Percentiles rank a stretch among this genome's conserved stretches.
These are phyloP conservation scores for Fusarium illudens DNA, from an alignment of 2,329 filamentous ascomycete species.

Conservation along the genomic window DNA sequence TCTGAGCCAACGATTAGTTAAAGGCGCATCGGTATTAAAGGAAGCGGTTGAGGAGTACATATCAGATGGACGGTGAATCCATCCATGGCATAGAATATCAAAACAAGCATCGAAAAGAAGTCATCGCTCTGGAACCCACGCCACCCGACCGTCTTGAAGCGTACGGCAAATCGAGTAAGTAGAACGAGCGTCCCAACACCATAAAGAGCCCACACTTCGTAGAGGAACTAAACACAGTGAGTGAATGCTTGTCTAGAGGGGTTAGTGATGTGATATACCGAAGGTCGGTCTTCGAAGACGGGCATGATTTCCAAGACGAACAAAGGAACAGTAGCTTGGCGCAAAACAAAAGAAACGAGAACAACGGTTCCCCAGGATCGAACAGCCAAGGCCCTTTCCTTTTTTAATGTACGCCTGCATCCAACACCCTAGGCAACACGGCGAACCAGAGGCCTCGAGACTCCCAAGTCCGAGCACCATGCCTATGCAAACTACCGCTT, in stretches of 20 bases:
- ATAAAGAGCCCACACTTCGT: constrained; percentile 46
- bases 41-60: constrained; percentile 27
- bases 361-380: neutral
- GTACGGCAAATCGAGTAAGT: constrained; percentile 46
- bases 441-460: neutral
- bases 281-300: constrained; percentile 6
- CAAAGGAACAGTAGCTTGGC: neutral
- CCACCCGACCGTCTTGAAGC: constrained; percentile 49
- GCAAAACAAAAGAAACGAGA: neutral
- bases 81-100: constrained; percentile 48
- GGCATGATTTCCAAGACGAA: constrained; percentile 4
- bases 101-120: constrained; percentile 46
- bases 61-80: constrained; percentile 48
- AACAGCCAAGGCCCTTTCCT: neutral
- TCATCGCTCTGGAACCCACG: constrained; percentile 52
- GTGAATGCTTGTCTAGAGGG: neutral
- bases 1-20: constrained; percentile 9
- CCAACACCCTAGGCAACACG: neutral
- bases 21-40: rapidly evolving
- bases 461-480: neutral
- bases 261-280: neutral
- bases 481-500: neutral
- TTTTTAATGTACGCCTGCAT: neutral
- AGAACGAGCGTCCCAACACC: constrained; percentile 45
- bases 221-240: constrained; percentile 35